A percentile compares a stretch with the other conserved stretches of the same genome.
phyloP scores from a whole-genome alignment of 2,329 filamentous ascomycete species.

The Bimuria novae-zelandiae region DNA sequence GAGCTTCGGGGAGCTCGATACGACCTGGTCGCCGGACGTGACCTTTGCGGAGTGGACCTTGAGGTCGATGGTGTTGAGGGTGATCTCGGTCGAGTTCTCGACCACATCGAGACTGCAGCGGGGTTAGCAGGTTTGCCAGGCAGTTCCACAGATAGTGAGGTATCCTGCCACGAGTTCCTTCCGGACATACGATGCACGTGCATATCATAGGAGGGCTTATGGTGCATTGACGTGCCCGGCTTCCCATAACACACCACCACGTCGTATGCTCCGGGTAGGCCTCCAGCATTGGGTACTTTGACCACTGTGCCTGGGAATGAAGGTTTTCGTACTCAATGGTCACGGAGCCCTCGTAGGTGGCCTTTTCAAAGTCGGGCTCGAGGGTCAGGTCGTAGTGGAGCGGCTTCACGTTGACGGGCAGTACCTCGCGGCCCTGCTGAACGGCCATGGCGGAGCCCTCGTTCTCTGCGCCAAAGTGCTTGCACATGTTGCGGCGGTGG shows the following conservation, averaged over 20 bases:
- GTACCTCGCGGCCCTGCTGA: constrained; percentile 74
- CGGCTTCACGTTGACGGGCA: constrained; percentile 92
- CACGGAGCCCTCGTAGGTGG: constrained; percentile 84
- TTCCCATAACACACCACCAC: no score
- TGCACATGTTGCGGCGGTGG: constrained; percentile 76
- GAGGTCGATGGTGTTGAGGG: constrained; percentile 85
- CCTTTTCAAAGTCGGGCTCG: constrained; percentile 86
- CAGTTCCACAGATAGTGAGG: not conserved
- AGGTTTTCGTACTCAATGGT: constrained; percentile 68
- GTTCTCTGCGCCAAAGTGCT: constrained; percentile 60
- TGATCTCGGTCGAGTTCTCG: constrained; percentile 82
- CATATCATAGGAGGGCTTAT: no score
- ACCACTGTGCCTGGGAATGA: not conserved
- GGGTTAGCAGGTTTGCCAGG: constrained; percentile 23
- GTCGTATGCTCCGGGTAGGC: not conserved
- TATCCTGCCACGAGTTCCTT: not conserved
- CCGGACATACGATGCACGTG: not conserved
- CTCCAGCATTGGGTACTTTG: not conserved
- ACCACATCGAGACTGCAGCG: constrained; percentile 71
- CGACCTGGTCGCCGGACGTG: constrained; percentile 60
- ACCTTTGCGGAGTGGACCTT: constrained; percentile 78
- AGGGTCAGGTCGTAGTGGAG: constrained; percentile 88
- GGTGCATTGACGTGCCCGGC: no score
- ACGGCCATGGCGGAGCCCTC: constrained; percentile 63
- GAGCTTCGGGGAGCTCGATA: constrained; percentile 68